Evolutionary conservation across 768 basidiomycete genomes (phyloP), one percentile per base, ranked within the genome.

Genomic region (Agaricus sinodeliciosus): DNA sequence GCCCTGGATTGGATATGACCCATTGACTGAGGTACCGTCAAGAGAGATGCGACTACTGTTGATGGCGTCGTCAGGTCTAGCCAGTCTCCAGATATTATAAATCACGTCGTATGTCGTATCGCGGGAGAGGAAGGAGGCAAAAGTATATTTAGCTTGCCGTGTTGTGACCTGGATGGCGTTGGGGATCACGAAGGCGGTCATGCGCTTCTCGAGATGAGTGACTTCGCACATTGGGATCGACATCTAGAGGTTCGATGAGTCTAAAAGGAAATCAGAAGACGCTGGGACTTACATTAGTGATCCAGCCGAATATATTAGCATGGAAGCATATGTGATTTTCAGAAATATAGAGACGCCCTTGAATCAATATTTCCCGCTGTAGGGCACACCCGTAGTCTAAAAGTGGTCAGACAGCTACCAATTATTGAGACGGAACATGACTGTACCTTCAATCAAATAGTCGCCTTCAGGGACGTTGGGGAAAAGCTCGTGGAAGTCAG

Each of bases 321-420:
- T 99, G 91, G 75, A 98, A 99, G 72, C 93, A 98, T n/a, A 97
- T 80, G 64, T 97, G 94, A 69, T 98, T 97, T 70, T 99, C 95
- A 6, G 96, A 98, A 19, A 98, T 90, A 69, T 97, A 97, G 52
- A 99, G 66, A 9, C 96, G 78, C 4, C 96, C 96, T 75, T 98
- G 96, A 40, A 98, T 87, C 27, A 97, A 75, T 59, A 98, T 98
- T 67, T 98, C 96, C 39, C 94, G 82, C 69, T 97, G 94, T 11
- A 98, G 69, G 0, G 96, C 96, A 63, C 96, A 99, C 5, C 96
- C 96, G 60, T 98, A 99, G 69, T 99, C 96, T 98, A 53, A 7
- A 8, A 49, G 53, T 50, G 34, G 48, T 43, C 31, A 49, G 52
- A 39, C 37, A 11, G 15, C 12, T 16, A 1, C 19, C 28, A 5